Percentiles rank a stretch among this genome's conserved stretches.
Conservation (phyloP, 2,329 filamentous ascomycete genomes). For the Tolypocladium guangdongense region DNA sequence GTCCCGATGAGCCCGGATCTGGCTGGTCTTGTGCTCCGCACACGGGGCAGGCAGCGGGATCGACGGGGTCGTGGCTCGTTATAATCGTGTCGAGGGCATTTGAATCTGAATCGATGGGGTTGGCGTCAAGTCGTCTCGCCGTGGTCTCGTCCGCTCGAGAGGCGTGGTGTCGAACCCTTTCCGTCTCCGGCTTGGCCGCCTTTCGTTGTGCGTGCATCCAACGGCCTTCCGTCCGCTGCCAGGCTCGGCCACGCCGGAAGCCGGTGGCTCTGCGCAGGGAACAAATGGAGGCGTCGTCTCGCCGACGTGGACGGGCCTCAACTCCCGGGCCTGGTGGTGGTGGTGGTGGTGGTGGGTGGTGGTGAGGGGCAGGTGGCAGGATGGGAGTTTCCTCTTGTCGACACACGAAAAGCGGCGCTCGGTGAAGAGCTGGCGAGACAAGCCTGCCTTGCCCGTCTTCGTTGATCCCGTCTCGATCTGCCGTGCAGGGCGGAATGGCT, state of each 20-base stretch:
- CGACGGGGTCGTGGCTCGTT: conserved; percentile 16
- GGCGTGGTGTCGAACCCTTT: background rate
- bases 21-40: background rate
- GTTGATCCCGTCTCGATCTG: conserved; percentile 6
- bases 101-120: conserved; percentile 7
- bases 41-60: conserved; percentile 1
- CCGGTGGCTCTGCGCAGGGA: background rate
- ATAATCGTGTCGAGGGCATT: conserved; percentile 22
- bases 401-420: background rate
- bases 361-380: background rate
- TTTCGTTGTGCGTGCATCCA: conserved; percentile 5
- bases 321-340: background rate
- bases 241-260: background rate
- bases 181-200: conserved; percentile 1
- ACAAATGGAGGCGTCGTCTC: background rate
- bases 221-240: background rate
- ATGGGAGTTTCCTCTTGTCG: background rate
- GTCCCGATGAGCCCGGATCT: conserved; percentile 1
- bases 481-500: conserved; percentile 2
- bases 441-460: conserved; percentile 2
- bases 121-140: conserved; percentile 4
- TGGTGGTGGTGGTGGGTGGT: background rate
- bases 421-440: background rate
- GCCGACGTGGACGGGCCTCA: background rate
- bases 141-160: conserved; percentile 1